Conservation (phyloP, 192 early-diverging fungal species). For the Backusella parvicylindrica region DNA sequence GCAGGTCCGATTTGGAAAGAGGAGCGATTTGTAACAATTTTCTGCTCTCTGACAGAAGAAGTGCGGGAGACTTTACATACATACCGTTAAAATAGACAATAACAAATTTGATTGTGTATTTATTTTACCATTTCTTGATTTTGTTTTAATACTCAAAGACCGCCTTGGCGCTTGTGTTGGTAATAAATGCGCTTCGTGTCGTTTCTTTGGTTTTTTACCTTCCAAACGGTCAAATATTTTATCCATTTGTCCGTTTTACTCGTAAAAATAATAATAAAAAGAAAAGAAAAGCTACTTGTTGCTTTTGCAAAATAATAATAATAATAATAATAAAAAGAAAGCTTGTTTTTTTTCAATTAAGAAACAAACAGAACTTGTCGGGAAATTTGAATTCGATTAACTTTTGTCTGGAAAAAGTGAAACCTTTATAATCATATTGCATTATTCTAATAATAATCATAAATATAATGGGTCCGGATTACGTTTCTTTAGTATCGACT, state of each 20-base stretch:
- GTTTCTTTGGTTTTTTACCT: neutral
- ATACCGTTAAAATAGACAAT: neutral
- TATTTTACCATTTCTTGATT: neutral
- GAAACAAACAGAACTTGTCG: neutral
- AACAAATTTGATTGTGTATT: neutral
- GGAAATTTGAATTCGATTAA: neutral
- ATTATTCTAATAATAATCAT: neutral
- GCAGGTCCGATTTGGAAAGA: slow-evolving; percentile 1
- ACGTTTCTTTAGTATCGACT: neutral
- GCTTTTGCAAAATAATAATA: neutral
- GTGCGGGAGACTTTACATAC: neutral
- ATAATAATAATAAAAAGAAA: neutral
- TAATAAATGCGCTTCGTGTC: neutral
- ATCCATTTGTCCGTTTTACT: neutral
- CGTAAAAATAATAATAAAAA: neutral
- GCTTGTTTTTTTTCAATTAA: neutral
- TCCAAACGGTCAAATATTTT: neutral
- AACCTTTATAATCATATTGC: neutral
- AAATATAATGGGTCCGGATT: neutral
- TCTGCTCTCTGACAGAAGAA: neutral
- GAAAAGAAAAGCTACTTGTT: neutral
- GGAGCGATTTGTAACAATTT: neutral
- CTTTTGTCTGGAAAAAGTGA: neutral
- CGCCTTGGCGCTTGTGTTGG: neutral
- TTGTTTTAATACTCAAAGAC: neutral